A percentile compares a stretch with the other conserved stretches of the same genome.
phyloP scores from a whole-genome alignment of 208 protist species.

The Leishmania arabica region DNA sequence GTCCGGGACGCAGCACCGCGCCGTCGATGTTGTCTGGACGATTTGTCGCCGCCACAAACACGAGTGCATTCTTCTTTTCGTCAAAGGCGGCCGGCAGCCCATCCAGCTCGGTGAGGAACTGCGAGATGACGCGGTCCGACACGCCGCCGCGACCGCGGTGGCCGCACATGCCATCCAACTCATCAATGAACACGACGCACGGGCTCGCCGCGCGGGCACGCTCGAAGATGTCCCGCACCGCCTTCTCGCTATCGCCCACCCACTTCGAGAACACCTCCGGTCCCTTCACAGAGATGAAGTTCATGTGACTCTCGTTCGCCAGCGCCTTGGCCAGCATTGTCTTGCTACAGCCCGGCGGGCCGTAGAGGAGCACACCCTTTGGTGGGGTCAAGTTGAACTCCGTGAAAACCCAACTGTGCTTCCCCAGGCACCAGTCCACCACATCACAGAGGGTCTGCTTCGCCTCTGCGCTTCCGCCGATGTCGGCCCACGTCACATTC shows the following conservation, averaged over 20 bases:
- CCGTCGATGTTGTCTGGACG: conserved; percentile 89
- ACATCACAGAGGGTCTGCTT: conserved; percentile 93
- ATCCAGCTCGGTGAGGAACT: conserved; percentile 95
- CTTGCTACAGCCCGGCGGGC: conserved; percentile 99
- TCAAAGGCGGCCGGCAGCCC: conserved; percentile 62
- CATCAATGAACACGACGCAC: conserved; percentile 99
- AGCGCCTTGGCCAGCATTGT: conserved; percentile 99
- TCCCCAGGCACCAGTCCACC: conserved; percentile 89
- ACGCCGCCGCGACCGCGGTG: conserved; percentile 86
- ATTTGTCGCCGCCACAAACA: conserved; percentile 95
- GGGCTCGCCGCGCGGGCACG: conserved; percentile 42
- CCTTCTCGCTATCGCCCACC: conserved; percentile 99
- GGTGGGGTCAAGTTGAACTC: conserved; percentile 94
- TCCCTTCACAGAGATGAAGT: conserved; percentile 93
- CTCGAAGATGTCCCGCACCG: conserved; percentile 98
- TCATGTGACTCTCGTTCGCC: conserved; percentile 92
- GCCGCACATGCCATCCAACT: conserved; percentile 99
- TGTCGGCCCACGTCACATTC: conserved; percentile 92
- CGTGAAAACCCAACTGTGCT: conserved; percentile 90
- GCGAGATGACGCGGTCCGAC: conserved; percentile 98
- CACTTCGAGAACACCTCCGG: conserved; percentile 99
- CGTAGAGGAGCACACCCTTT: conserved; percentile 96
- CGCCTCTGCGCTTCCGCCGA: conserved; percentile 93
- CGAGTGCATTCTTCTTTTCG: conserved; percentile 83
- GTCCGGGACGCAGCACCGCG: conserved; percentile 92